phyloP scores from a whole-genome alignment of 2,329 filamentous ascomycete genomes.

The Penicillium brasilianum region DNA sequence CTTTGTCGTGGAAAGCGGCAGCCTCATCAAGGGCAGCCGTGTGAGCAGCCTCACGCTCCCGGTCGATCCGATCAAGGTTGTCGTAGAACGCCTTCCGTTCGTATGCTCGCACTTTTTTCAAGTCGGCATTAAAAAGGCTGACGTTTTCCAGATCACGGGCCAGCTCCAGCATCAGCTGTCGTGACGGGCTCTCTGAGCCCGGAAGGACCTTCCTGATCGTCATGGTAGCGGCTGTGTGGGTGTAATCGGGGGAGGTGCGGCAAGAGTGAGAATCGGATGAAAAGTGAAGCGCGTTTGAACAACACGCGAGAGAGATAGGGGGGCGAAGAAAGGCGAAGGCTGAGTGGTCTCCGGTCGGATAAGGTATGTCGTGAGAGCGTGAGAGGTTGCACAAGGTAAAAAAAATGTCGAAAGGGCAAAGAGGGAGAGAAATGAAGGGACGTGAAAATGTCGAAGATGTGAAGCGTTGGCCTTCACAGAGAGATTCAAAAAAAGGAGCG shows the following conservation, averaged over 20 bases:
- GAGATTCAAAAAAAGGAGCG: no score
- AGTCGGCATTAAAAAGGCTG: conserved; percentile 47
- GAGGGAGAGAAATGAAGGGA: no score
- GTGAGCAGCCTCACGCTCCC: conserved; percentile 67
- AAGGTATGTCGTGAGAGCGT: no score
- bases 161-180: conserved; percentile 48
- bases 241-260: not conserved
- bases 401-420: no score
- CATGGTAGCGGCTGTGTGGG: not conserved
- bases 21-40: conserved; percentile 69
- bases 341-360: no score
- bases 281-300: not conserved
- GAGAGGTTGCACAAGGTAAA: no score
- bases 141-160: conserved; percentile 48
- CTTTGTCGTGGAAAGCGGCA: conserved; percentile 68
- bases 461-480: no score
- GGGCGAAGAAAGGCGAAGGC: no score
- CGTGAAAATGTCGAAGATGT: no score
- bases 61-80: conserved; percentile 65
- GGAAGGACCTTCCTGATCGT: conserved; percentile 13
- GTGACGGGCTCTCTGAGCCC: conserved; percentile 46
- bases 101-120: conserved; percentile 51
- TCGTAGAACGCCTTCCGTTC: conserved; percentile 57
- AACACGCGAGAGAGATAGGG: no score
- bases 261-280: not conserved